These are phyloP conservation scores for Hypomontagnella submonticulosa DNA, from an alignment of 495 filamentous ascomycete species.

Conservation along the genomic window DNA sequence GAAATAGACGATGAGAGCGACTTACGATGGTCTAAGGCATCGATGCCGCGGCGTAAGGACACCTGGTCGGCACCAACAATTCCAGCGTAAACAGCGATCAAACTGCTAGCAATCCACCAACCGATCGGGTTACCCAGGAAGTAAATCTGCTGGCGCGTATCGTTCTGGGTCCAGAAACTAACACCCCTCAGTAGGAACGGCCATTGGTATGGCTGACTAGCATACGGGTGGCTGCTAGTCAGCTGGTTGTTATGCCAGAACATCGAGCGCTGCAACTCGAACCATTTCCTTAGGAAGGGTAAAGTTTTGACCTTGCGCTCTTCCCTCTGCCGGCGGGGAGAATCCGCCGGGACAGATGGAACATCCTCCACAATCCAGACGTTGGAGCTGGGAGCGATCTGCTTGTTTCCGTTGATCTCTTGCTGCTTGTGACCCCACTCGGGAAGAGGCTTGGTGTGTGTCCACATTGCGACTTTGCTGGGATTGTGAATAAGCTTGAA, in stretches of 20 bases:
- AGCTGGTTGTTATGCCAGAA: constrained; percentile 99
- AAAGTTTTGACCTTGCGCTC: constrained; percentile 81
- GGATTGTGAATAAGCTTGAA: constrained; percentile 96
- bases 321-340: constrained; percentile 76
- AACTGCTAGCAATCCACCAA: constrained; percentile 94
- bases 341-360: constrained; percentile 73
- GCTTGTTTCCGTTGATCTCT: constrained; percentile 99
- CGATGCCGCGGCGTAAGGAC: constrained; percentile 88
- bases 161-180: constrained; percentile 99
- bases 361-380: constrained; percentile 95
- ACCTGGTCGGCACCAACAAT: constrained; percentile 94
- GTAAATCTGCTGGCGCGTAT: constrained; percentile 96
- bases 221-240: constrained; percentile 95
- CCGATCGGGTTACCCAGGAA: constrained; percentile 97
- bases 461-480: constrained; percentile 98
- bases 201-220: constrained; percentile 95
- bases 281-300: constrained; percentile 92
- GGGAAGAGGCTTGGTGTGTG: constrained; percentile 89
- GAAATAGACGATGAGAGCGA: constrained; percentile 41
- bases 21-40: constrained; percentile 94
- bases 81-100: constrained; percentile 92
- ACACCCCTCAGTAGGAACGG: constrained; percentile 96
- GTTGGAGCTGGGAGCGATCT: constrained; percentile 87
- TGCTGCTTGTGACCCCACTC: constrained; percentile 98
- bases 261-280: constrained; percentile 97